Base-by-base conservation (phyloP, 2,329 filamentous ascomycete genomes). In the Aureobasidium sp. region DNA sequence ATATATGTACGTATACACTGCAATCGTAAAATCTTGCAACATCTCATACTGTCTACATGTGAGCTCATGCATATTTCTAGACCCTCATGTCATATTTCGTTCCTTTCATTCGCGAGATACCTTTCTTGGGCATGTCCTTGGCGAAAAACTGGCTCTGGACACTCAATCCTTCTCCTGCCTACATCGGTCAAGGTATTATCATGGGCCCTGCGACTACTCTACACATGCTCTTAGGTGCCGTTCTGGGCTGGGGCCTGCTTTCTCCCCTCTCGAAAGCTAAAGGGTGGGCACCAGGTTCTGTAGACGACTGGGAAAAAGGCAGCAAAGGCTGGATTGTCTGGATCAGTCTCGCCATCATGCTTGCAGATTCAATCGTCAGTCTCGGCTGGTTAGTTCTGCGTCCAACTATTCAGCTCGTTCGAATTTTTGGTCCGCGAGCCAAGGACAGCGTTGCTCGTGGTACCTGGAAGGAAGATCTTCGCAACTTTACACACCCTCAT, bases 311-410 rank as follows among this genome's bases (percentile, higher is more conserved):
- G 94, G 89, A 93, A 63, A 85, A 81, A 16, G 94, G 94, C 11
- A 96, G 91, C 72, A 97, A 97, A 76, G 94, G 93, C 42, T 99
- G 94, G 94, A 97, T 99, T 63, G 90, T 99, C 0, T 99, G 94
- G 94, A 81, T 96, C 2, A 96, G 91, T 37, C 78, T 99, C 34
- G 90, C 94, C 3, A 97, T 99, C 66, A 99, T 99, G 94, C 81
- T 99, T 30, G 90, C 90, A 27, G 94, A 99, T 74, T 91, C 93
- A 0, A 81, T 99, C 3, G 83, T 97, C 65, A 97, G 89, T 68
- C 83, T 99, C 10, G 85, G 88, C 1, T 91, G 92, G 79, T 82
- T 97, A 44, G 78, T 89, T 1, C 66, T 89, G 2, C 83, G 84
- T 3, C 87, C 90, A 0, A 65, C 88, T 0, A 72, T 88, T 25